phyloP scores from a whole-genome alignment of 1,139 yeast species.

The Geotrichum australiense region DNA sequence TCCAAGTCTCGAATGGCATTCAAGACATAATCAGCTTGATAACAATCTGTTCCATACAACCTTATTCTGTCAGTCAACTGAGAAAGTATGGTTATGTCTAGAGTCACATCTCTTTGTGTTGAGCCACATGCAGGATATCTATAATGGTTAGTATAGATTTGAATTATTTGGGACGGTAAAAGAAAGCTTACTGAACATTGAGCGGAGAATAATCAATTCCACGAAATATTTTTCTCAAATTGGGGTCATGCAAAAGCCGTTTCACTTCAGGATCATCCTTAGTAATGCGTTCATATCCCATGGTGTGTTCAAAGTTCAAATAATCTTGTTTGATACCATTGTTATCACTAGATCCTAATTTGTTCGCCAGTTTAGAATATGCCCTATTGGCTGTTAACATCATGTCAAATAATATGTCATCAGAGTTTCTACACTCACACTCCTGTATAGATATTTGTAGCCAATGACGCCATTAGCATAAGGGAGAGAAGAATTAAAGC shows the following conservation, averaged over 20 bases:
- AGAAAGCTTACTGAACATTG: constrained; percentile 32
- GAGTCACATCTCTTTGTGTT: constrained; percentile 42
- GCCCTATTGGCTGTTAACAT: background rate
- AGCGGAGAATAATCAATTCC: constrained; percentile 60
- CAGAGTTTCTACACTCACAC: constrained; percentile 2
- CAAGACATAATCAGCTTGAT: constrained; percentile 48
- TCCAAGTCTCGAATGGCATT: constrained; percentile 47
- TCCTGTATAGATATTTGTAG: constrained; percentile 10
- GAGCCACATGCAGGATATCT: constrained; percentile 40
- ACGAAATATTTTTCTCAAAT: constrained; percentile 40
- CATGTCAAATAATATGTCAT: background rate
- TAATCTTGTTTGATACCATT: background rate
- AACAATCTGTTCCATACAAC: constrained; percentile 59
- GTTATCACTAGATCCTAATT: background rate
- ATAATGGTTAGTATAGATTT: too few relatives aligned
- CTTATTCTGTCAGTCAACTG: constrained; percentile 52
- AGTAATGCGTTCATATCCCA: constrained; percentile 13
- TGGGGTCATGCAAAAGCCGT: constrained; percentile 30
- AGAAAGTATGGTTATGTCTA: constrained; percentile 54
- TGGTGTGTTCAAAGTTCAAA: constrained; percentile 1
- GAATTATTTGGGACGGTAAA: too few relatives aligned
- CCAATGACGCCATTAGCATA: constrained; percentile 6
- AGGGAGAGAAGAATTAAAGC: constrained; percentile 2
- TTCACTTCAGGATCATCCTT: constrained; percentile 22
- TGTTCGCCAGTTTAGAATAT: background rate